phyloP scores from a whole-genome alignment of 2,329 filamentous ascomycete genomes.

The Metarhizium brunneum region DNA sequence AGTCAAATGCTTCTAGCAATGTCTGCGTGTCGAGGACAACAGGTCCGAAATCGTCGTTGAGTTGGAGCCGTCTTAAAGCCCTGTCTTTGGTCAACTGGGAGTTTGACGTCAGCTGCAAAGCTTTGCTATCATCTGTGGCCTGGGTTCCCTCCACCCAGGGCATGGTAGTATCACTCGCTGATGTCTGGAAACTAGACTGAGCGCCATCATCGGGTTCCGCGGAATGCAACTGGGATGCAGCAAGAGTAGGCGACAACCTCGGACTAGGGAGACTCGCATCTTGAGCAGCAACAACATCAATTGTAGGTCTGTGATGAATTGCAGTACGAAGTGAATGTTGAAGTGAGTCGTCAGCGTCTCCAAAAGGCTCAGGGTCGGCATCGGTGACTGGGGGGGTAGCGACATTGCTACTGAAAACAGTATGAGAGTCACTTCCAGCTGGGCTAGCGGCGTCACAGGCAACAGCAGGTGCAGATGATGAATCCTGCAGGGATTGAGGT shows the following conservation, averaged over 20 bases:
- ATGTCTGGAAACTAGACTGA: conserved; percentile 22
- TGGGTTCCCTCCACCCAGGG: conserved; percentile 34
- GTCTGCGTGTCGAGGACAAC: conserved; percentile 69
- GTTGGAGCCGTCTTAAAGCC: not conserved
- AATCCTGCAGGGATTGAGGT: conserved; percentile 35
- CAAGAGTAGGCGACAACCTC: conserved; percentile 83
- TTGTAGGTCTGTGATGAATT: conserved; percentile 39
- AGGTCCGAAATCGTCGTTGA: conserved; percentile 9
- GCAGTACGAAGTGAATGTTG: conserved; percentile 36
- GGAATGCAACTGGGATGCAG: conserved; percentile 49
- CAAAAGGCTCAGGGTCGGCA: conserved; percentile 55
- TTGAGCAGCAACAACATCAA: conserved; percentile 66
- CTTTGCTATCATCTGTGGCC: conserved; percentile 18
- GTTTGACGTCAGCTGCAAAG: conserved; percentile 7
- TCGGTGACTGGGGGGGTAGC: conserved; percentile 71
- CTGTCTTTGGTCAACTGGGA: conserved; percentile 13
- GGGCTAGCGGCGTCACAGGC: conserved; percentile 42
- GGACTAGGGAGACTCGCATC: conserved; percentile 93
- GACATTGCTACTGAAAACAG: conserved; percentile 52
- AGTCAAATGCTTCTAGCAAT: conserved; percentile 84
- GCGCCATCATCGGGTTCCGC: conserved; percentile 36
- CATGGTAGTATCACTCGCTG: conserved; percentile 16
- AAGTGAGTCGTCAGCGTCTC: conserved; percentile 40
- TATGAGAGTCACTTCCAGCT: conserved; percentile 44
- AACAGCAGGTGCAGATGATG: conserved; percentile 26